Evolutionary conservation across 2,329 filamentous ascomycete genomes (phyloP).

Genomic region (Pseudogymnoascus sp.): DNA sequence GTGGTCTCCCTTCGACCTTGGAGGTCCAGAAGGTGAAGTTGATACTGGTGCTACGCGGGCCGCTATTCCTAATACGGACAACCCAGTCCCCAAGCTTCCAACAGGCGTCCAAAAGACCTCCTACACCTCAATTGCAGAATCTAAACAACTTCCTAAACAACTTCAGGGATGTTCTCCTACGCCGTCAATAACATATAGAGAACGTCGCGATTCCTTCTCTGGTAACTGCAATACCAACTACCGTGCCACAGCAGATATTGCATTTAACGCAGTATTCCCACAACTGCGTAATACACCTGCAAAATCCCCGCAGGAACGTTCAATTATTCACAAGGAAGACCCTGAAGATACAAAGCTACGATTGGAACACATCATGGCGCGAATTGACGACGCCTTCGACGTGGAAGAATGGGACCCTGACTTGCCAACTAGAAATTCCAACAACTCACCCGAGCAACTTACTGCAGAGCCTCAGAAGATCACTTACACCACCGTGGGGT

Average conservation of each 20-base stretch:
- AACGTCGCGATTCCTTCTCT: not conserved
- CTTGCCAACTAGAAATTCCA: constrained; percentile 14
- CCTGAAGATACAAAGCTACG: constrained; percentile 1
- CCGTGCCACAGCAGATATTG: not conserved
- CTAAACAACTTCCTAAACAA: not conserved
- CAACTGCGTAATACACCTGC: not conserved
- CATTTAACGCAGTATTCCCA: constrained; percentile 1
- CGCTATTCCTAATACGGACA: not conserved
- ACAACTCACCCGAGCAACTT: constrained; percentile 23
- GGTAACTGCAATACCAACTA: not conserved
- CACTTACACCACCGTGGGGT: constrained; percentile 29
- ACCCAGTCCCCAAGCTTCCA: not conserved
- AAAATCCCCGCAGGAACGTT: not conserved
- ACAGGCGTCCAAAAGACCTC: not conserved
- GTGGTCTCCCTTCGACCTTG: constrained; percentile 6
- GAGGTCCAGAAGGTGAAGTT: not conserved
- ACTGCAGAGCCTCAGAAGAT: constrained; percentile 21
- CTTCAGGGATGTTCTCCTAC: not conserved
- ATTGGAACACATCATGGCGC: constrained; percentile 9
- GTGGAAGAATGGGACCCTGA: constrained; percentile 25
- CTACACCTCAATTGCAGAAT: not conserved
- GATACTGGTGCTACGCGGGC: not conserved
- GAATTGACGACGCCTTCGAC: constrained; percentile 23
- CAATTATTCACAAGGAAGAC: constrained; percentile 10
- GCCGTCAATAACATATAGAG: not conserved